Percentiles rank a stretch among this genome's conserved stretches.
These are phyloP conservation scores for Aspergillus sp. DNA, from an alignment of 2,329 filamentous ascomycete genomes.

Conservation along the genomic window DNA sequence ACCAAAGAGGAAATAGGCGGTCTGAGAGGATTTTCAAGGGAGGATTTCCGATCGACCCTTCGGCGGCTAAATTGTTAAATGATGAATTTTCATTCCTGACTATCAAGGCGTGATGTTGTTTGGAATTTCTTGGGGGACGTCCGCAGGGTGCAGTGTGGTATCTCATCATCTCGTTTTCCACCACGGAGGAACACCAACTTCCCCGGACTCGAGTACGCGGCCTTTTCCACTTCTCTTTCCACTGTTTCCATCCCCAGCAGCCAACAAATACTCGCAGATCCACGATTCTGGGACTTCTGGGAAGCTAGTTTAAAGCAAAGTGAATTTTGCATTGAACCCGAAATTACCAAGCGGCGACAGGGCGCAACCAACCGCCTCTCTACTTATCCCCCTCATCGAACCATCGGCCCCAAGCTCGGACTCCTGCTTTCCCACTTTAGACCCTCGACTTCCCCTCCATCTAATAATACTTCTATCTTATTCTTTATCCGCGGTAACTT, in stretches of 20 bases:
- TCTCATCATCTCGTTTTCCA: not conserved
- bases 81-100: not conserved
- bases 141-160: not conserved
- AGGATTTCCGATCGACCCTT: not conserved
- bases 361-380: not conserved
- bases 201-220: too few relatives aligned
- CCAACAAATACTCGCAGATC: not conserved
- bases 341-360: not conserved
- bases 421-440: not conserved
- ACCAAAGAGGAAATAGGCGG: not conserved
- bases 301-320: not conserved
- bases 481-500: slow-evolving; percentile 13
- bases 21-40: not conserved
- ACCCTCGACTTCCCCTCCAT: not conserved
- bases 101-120: not conserved
- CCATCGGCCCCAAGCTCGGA: not conserved
- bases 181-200: not conserved
- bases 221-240: not conserved
- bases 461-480: not conserved
- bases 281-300: not conserved
- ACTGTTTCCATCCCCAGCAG: not conserved
- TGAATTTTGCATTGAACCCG: not conserved
- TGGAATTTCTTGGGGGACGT: not conserved
- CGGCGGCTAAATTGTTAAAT: not conserved
- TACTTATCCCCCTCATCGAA: slow-evolving; percentile 1